Percentiles rank a stretch among this genome's conserved stretches.
Evolutionary conservation across 768 basidiomycete genomes (phyloP).

Genomic region (Dioszegia aurantiaca): DNA sequence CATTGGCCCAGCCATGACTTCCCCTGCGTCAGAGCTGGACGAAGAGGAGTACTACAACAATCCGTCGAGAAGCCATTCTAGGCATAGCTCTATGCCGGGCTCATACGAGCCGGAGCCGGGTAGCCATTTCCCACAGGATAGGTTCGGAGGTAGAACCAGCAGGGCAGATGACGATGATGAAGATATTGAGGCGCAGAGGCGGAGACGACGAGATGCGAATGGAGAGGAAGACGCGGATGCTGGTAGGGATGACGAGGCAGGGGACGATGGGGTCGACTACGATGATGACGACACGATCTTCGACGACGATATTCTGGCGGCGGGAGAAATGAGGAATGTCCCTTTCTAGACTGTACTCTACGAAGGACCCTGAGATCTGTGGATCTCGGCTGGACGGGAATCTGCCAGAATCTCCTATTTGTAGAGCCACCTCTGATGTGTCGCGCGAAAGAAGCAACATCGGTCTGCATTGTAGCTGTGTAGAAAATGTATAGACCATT

Average conservation of each 20-base stretch:
- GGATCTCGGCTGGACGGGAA: too few relatives aligned
- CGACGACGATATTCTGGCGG: conserved; percentile 74
- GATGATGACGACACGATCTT: conserved; percentile 61
- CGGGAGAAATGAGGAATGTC: conserved; percentile 70
- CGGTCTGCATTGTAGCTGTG: not conserved
- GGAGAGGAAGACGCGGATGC: not conserved
- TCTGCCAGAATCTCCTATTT: too few relatives aligned
- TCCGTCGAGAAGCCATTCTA: conserved; percentile 41
- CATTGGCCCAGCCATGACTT: conserved; percentile 66
- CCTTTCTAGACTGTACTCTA: conserved; percentile 42
- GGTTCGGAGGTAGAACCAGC: conserved; percentile 48
- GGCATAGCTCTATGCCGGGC: conserved; percentile 83
- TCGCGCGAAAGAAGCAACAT: not conserved
- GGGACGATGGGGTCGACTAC: conserved; percentile 48
- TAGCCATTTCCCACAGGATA: conserved; percentile 54
- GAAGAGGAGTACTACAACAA: conserved; percentile 35
- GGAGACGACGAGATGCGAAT: not conserved
- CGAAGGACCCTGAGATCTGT: too few relatives aligned
- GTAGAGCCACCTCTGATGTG: too few relatives aligned
- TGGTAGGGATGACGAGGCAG: conserved; percentile 45
- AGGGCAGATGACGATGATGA: conserved; percentile 1
- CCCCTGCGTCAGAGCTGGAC: conserved; percentile 46
- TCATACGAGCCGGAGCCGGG: conserved; percentile 57
- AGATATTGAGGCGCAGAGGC: conserved; percentile 49
- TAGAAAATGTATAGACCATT: too few relatives aligned